A percentile compares a stretch with the other conserved stretches of the same genome.
Conservation (phyloP, 1,284 basidiomycete species). For the Melampsora larici-populina region DNA sequence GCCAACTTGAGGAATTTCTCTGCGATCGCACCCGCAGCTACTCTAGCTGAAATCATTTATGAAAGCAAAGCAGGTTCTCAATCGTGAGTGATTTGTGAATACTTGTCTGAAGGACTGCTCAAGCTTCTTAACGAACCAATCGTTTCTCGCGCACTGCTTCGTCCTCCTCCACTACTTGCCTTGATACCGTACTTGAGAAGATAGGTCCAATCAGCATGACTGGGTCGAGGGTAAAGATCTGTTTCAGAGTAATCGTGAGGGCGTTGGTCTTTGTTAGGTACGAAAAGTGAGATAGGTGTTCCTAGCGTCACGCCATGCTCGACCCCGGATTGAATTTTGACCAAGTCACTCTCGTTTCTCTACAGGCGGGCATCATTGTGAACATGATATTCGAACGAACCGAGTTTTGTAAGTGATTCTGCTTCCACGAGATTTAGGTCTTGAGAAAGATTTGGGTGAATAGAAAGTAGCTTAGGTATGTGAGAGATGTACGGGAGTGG, state of each 20-base stretch:
- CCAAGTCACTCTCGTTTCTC: conserved; percentile 93
- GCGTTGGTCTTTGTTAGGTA: conserved; percentile 96
- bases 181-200: conserved; percentile 96
- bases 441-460: background rate
- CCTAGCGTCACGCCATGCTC: conserved; percentile 94
- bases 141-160: conserved; percentile 92
- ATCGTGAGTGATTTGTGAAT: background rate
- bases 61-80: background rate
- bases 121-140: conserved; percentile 64
- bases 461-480: background rate
- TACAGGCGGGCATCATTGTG: background rate
- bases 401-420: background rate
- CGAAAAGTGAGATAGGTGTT: conserved; percentile 91
- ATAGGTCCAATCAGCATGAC: conserved; percentile 98
- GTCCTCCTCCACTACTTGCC: conserved; percentile 91
- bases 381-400: background rate
- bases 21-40: conserved; percentile 96
- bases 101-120: background rate
- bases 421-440: background rate
- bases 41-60: conserved; percentile 64
- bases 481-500: conserved; percentile 64
- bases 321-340: conserved; percentile 87
- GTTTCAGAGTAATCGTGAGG: conserved; percentile 93
- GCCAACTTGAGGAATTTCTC: conserved; percentile 89
- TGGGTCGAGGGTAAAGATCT: conserved; percentile 87